A percentile compares a stretch with the other conserved stretches of the same genome.
phyloP scores from a whole-genome alignment of 2,329 filamentous ascomycete genomes.

The Fusarium paranaense region DNA sequence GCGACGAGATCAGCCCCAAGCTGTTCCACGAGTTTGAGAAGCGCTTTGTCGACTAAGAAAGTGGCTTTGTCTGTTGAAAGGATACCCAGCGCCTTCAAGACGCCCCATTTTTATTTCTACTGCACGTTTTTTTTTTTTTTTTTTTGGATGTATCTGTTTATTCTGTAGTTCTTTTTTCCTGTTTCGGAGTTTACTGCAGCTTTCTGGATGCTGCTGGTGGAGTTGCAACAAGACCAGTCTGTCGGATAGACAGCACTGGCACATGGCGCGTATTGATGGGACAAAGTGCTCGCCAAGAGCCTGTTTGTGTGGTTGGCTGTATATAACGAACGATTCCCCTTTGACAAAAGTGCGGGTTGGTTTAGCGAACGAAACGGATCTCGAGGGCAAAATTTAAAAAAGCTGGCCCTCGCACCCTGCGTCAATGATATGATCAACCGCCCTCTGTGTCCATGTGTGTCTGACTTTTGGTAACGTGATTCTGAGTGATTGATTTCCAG shows the following conservation, averaged over 20 bases:
- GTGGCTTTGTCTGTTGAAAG: not conserved
- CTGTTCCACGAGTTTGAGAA: conserved; percentile 84
- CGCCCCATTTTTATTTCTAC: conserved; percentile 7
- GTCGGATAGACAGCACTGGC: conserved; percentile 14
- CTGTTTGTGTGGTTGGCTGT: conserved; percentile 22
- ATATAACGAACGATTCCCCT: conserved; percentile 1
- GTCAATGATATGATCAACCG: conserved; percentile 30
- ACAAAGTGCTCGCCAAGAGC: conserved; percentile 14
- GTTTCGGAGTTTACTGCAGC: conserved; percentile 40
- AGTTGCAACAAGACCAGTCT: conserved; percentile 29
- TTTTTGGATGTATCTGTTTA: conserved; percentile 23
- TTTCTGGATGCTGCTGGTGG: conserved; percentile 37
- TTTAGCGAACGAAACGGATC: conserved; percentile 10
- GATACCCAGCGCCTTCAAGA: conserved; percentile 24
- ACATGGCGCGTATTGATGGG: conserved; percentile 22
- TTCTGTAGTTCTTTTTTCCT: conserved; percentile 16
- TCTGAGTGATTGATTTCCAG: conserved; percentile 6
- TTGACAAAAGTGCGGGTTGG: conserved; percentile 7
- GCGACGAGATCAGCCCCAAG: conserved; percentile 95
- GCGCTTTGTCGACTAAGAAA: conserved; percentile 66
- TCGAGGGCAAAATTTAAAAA: not conserved
- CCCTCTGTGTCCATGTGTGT: conserved; percentile 5
- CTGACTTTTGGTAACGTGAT: not conserved
- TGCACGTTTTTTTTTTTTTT: conserved; percentile 21
- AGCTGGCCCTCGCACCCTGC: not conserved